Percentiles rank a stretch among this genome's conserved stretches.
Conservation (phyloP, 2,329 filamentous ascomycete species). For the Penicillium sp. region DNA sequence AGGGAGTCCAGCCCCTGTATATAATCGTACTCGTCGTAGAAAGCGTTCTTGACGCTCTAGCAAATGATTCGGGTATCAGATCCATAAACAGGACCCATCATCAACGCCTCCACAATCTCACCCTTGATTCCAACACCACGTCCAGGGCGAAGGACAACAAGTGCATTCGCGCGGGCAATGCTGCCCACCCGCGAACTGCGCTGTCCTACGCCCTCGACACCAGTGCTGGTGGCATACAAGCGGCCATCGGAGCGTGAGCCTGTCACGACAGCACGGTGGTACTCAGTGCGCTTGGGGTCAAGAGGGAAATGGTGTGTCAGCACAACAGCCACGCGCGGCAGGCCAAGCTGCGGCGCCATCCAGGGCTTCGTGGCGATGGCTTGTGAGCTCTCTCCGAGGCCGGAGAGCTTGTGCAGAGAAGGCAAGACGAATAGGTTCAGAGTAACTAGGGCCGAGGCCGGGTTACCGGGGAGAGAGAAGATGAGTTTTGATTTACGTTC, state of each 20-base stretch:
- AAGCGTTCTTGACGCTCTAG: slow-evolving; percentile 2
- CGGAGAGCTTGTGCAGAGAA: slow-evolving; percentile 73
- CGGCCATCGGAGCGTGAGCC: slow-evolving; percentile 63
- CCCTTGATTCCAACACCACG: slow-evolving; percentile 66
- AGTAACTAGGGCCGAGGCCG: slow-evolving; percentile 87
- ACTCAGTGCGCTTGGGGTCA: slow-evolving; percentile 79
- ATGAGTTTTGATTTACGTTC: slow-evolving; percentile 67
- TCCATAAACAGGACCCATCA: slow-evolving; percentile 63
- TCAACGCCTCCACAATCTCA: slow-evolving; percentile 69
- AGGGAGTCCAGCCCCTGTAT: slow-evolving; percentile 13
- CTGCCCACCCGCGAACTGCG: slow-evolving; percentile 88
- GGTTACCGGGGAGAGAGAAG: slow-evolving; percentile 92
- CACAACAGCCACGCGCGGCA: slow-evolving; percentile 70
- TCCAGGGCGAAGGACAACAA: slow-evolving; percentile 62
- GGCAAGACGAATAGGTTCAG: slow-evolving; percentile 94
- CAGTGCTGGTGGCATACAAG: slow-evolving; percentile 77
- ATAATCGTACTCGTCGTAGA: slow-evolving; percentile 6
- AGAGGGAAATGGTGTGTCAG: slow-evolving; percentile 71
- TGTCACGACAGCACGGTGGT: slow-evolving; percentile 78
- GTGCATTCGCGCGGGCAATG: slow-evolving; percentile 81
- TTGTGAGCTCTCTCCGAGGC: slow-evolving; percentile 48
- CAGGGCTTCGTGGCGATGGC: slow-evolving; percentile 20
- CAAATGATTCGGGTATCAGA: slow-evolving; percentile 22
- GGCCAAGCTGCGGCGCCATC: slow-evolving; percentile 60
- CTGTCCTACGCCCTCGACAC: slow-evolving; percentile 62